Evolutionary conservation across 2,329 filamentous ascomycete genomes (phyloP), one percentile per base, ranked within the genome.

Genomic region (Tolypocladium guangdongense): DNA sequence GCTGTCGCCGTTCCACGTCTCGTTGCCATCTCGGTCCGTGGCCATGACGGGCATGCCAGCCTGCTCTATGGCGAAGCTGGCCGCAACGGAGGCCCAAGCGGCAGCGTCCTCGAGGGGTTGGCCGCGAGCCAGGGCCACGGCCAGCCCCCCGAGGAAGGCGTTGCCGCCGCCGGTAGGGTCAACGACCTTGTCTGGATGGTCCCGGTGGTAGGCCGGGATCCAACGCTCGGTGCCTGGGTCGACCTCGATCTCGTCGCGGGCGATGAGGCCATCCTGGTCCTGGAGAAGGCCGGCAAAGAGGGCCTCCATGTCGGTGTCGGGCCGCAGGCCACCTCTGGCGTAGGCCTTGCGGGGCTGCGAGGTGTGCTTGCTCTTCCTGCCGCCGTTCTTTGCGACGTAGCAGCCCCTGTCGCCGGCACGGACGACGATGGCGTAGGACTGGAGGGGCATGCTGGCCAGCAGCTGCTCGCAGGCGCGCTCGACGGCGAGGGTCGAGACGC

Each of bases 141-240:
- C 72, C 48, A 83, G 60, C n/a, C 79, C 78, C 24, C 78, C 78
- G 27, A 96, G 74, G 62, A 96, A 97, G 0, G 87, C 85, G 68
- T 99, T 99, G 0, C 93, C 93, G 22, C 90, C 93, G 11, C 93
- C 93, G 0, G 93, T 97, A 0, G 92, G 91, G 68, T 97, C 93
- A n/a, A 93, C 73, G 1, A 96, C 89, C 54, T 74, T 80, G 10
- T 61, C 54, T 1, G 61, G 43, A 38, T 33, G 27, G 43, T 71
- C 66, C 6, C 66, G 69, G 63, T 91, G 87, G 64, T 86, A 92
- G 8, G 91, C 87, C 14, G 88, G 88, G 27, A 96, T 71, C 88
- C 90, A 95, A 55, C 77, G 73, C 61, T 85, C 80, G 52, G 85
- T 75, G 3, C 84, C 83, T 16, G 83, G 80, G 58, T 87, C 78